These are phyloP conservation scores for Mortierella sp. DNA, from an alignment of 371 early-diverging fungal species.

Conservation along the genomic window DNA sequence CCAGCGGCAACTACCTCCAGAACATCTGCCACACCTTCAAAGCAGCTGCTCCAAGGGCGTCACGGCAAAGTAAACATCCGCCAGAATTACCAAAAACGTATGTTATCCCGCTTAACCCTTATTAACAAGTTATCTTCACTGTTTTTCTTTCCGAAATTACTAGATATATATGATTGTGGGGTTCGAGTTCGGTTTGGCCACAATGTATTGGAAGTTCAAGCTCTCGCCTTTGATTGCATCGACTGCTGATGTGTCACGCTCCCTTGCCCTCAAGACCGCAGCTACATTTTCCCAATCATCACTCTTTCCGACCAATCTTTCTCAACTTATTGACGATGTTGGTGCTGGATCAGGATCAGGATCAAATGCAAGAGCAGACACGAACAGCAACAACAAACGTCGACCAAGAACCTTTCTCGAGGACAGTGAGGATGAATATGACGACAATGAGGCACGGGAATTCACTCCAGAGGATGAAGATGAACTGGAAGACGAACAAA, in stretches of 20 bases:
- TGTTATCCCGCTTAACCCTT: neutral
- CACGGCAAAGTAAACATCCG: constrained; percentile 16
- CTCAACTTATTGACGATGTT: neutral
- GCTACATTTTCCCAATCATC: neutral
- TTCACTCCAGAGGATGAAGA: neutral
- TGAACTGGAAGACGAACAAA: neutral
- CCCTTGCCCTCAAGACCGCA: neutral
- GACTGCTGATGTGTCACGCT: neutral
- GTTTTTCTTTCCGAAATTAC: neutral
- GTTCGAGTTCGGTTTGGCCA: constrained; percentile 45
- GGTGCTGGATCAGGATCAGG: neutral
- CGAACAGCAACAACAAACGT: constrained; percentile 1
- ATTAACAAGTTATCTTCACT: neutral
- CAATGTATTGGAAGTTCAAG: constrained; percentile 51
- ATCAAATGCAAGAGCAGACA: neutral
- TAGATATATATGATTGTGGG: constrained; percentile 36
- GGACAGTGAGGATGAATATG: constrained; percentile 38
- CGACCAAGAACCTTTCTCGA: constrained; percentile 22
- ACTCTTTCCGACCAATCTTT: neutral
- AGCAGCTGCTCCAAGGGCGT: constrained; percentile 14
- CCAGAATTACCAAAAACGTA: too few species aligned
- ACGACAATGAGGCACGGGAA: neutral
- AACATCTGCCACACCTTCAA: neutral
- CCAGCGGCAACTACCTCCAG: neutral
- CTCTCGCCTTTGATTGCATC: constrained; percentile 29